Percentiles rank a stretch among this genome's conserved stretches.
phyloP scores from a whole-genome alignment of 2,329 filamentous ascomycete genomes.

The Bipolaris bicolor region DNA sequence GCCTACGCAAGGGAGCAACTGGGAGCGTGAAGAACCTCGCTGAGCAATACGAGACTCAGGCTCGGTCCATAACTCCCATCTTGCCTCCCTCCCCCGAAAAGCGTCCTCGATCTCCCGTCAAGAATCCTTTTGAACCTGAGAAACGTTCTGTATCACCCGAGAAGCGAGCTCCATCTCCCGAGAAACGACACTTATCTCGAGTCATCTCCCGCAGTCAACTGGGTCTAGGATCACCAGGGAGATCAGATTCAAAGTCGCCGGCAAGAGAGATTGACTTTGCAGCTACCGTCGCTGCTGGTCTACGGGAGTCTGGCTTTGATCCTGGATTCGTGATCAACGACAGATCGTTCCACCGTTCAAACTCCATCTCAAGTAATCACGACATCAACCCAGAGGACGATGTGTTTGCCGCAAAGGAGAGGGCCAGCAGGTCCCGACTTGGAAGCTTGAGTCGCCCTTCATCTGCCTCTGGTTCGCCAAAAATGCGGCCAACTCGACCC shows the following conservation, averaged over 20 bases:
- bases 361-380: slow-evolving; percentile 31
- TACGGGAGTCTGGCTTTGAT: slow-evolving; percentile 56
- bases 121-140: slow-evolving; percentile 4
- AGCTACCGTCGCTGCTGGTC: slow-evolving; percentile 54
- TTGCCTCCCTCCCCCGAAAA: slow-evolving; percentile 20
- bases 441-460: slow-evolving; percentile 38
- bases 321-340: slow-evolving; percentile 54
- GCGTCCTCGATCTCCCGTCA: slow-evolving; percentile 22
- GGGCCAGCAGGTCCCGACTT: slow-evolving; percentile 41
- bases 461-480: slow-evolving; percentile 38
- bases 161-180: slow-evolving; percentile 9
- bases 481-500: slow-evolving; percentile 23
- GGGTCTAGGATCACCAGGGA: slow-evolving; percentile 32
- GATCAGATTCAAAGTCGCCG: slow-evolving; percentile 33
- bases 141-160: slow-evolving; percentile 1
- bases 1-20: slow-evolving; percentile 20
- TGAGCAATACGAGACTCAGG: slow-evolving; percentile 32
- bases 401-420: slow-evolving; percentile 36
- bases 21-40: slow-evolving; percentile 34
- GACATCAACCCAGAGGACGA: slow-evolving; percentile 45
- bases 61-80: slow-evolving; percentile 27
- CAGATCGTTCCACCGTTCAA: slow-evolving; percentile 43
- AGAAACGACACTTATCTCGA: slow-evolving; percentile 23
- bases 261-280: slow-evolving; percentile 55
- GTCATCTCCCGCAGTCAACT: slow-evolving; percentile 23